phyloP scores from a whole-genome alignment of 2,329 filamentous ascomycete genomes.

The Sporothrix pseudoabietina region DNA sequence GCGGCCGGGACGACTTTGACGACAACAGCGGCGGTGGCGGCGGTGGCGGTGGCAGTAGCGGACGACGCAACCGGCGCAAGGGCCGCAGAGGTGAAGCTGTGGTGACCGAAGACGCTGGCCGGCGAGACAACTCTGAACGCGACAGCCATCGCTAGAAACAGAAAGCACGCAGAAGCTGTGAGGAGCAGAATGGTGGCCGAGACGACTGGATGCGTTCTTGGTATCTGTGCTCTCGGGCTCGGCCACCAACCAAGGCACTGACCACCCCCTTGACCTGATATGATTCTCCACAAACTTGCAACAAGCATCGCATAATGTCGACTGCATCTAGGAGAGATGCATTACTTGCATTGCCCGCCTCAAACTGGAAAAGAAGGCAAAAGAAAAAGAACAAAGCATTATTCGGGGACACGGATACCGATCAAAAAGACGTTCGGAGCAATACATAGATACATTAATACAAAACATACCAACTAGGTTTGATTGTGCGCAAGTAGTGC shows the following conservation, averaged over 20 bases:
- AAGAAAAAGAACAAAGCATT: neutral
- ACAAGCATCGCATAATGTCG: neutral
- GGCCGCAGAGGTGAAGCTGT: constrained; percentile 53
- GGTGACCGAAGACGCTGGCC: constrained; percentile 53
- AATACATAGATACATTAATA: constrained; percentile 11
- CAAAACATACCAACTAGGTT: neutral
- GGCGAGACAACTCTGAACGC: constrained; percentile 55
- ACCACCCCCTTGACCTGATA: neutral
- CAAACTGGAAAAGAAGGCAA: constrained; percentile 7
- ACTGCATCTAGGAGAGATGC: neutral
- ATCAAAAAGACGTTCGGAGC: neutral
- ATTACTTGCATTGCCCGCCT: neutral
- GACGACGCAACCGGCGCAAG: constrained; percentile 49
- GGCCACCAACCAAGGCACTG: neutral
- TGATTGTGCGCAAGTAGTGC: neutral
- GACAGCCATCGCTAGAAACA: constrained; percentile 43
- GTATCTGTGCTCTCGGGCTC: too few relatives aligned
- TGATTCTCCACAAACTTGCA: neutral
- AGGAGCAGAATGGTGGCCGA: neutral
- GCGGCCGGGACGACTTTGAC: constrained; percentile 54
- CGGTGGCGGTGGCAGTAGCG: constrained; percentile 43
- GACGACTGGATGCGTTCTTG: too few relatives aligned
- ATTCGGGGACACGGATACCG: constrained; percentile 6
- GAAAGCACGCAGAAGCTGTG: neutral
- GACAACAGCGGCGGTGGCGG: constrained; percentile 49